A percentile compares a stretch with the other conserved stretches of the same genome.
These are phyloP conservation scores for Podila epigama DNA, from an alignment of 192 early-diverging fungal genomes.

Conservation along the genomic window DNA sequence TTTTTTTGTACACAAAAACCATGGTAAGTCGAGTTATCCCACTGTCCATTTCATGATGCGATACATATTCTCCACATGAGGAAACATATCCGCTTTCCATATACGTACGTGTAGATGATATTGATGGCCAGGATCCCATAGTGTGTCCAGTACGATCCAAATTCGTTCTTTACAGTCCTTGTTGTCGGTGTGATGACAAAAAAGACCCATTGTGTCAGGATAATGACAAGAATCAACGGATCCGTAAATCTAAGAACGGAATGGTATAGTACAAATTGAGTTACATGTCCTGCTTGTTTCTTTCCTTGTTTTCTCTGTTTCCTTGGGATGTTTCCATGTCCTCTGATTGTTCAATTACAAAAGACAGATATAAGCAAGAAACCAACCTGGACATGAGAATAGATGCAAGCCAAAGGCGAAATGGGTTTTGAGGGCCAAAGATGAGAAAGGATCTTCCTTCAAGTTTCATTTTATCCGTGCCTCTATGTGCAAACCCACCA, in stretches of 20 bases:
- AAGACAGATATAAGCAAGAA: no score
- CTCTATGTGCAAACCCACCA: slow-evolving; percentile 39
- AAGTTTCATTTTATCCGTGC: slow-evolving; percentile 28
- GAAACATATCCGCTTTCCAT: not conserved
- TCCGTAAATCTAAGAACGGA: slow-evolving; percentile 34
- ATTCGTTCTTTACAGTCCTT: slow-evolving; percentile 38
- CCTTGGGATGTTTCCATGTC: not conserved
- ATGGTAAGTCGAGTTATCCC: no score
- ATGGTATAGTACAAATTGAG: not conserved
- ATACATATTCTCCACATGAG: not conserved
- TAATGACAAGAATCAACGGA: slow-evolving; percentile 45
- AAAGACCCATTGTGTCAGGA: slow-evolving; percentile 55
- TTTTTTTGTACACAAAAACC: slow-evolving; percentile 45
- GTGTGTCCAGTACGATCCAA: slow-evolving; percentile 52
- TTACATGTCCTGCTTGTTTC: not conserved
- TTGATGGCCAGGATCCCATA: slow-evolving; percentile 52
- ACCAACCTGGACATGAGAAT: slow-evolving; percentile 52
- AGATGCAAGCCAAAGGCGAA: slow-evolving; percentile 40
- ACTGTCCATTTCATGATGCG: no score
- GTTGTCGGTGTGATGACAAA: slow-evolving; percentile 50
- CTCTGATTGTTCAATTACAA: not conserved
- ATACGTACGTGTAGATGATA: slow-evolving; percentile 50
- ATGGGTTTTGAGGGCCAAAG: slow-evolving; percentile 33
- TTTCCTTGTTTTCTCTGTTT: no score
- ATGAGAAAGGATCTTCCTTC: slow-evolving; percentile 50